Evolutionary conservation across 176 grass and related monocot species (phyloP).

Genomic region (Triticum turgidum): DNA sequence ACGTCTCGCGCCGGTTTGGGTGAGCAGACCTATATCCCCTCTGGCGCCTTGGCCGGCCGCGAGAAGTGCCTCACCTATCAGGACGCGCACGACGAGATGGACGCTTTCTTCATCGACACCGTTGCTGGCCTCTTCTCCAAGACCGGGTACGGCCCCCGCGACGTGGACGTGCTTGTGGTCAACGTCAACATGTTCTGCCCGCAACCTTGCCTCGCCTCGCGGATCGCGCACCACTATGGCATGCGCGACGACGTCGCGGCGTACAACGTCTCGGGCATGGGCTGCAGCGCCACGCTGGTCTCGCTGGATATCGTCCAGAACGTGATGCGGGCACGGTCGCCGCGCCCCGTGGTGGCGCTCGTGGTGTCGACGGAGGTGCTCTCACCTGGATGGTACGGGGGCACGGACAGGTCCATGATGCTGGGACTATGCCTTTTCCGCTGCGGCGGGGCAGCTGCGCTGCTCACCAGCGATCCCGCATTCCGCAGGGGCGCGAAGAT

Average conservation of each 20-base stretch:
- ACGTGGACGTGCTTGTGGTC: slow-evolving; percentile 48
- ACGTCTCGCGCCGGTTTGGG: slow-evolving; percentile 38
- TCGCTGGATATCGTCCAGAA: slow-evolving; percentile 34
- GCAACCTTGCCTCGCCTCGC: slow-evolving; percentile 37
- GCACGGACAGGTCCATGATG: slow-evolving; percentile 59
- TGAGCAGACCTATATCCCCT: slow-evolving; percentile 44
- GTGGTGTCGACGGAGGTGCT: slow-evolving; percentile 45
- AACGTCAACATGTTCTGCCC: slow-evolving; percentile 43
- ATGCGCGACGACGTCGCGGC: slow-evolving; percentile 46
- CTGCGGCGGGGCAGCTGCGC: slow-evolving; percentile 37
- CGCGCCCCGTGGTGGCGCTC: slow-evolving; percentile 14
- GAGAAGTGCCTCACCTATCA: slow-evolving; percentile 28
- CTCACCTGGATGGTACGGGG: slow-evolving; percentile 45
- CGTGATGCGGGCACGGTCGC: slow-evolving; percentile 27
- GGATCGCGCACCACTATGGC: slow-evolving; percentile 17
- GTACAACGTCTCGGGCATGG: slow-evolving; percentile 58
- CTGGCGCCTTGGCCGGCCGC: slow-evolving; percentile 13
- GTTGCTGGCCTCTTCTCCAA: slow-evolving; percentile 36
- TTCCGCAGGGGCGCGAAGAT: slow-evolving; percentile 28
- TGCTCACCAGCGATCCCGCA: slow-evolving; percentile 44
- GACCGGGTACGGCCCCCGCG: not conserved
- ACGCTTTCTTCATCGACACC: slow-evolving; percentile 32
- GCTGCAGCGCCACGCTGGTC: slow-evolving; percentile 39
- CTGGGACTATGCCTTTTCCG: slow-evolving; percentile 46
- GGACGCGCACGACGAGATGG: not conserved